These are phyloP conservation scores for Scortechinia acanthostroma DNA, from an alignment of 2,329 filamentous ascomycete genomes.

Conservation along the genomic window DNA sequence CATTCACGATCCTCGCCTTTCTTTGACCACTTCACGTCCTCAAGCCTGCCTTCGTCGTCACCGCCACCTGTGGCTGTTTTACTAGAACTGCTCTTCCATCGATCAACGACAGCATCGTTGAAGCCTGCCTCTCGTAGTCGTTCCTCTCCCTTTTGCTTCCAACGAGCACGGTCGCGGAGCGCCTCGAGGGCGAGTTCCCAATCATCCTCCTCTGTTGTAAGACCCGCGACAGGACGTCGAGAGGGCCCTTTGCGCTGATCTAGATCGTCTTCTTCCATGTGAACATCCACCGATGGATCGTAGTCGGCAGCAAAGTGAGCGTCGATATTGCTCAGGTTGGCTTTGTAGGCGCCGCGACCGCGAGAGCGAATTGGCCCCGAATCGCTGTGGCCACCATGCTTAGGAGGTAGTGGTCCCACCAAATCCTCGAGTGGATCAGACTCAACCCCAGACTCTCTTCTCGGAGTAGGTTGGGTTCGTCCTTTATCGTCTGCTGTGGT, in stretches of 20 bases:
- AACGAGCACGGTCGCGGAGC: neutral
- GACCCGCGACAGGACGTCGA: neutral
- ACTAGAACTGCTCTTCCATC: neutral
- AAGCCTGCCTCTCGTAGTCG: neutral
- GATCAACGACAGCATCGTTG: neutral
- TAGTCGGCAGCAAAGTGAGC: neutral
- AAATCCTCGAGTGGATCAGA: neutral
- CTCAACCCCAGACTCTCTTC: neutral
- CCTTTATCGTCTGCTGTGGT: too few species aligned
- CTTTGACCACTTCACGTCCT: constrained; percentile 1
- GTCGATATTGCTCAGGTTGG: neutral
- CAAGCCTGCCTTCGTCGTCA: neutral
- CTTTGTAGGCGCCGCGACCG: neutral
- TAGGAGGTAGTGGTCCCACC: neutral
- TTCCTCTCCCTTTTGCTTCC: neutral
- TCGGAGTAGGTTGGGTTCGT: neutral
- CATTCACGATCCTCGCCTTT: constrained; percentile 1
- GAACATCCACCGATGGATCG: neutral
- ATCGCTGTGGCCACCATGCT: neutral
- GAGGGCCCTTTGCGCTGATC: neutral
- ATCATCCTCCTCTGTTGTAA: neutral
- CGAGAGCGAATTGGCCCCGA: neutral
- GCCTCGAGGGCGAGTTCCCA: constrained; percentile 1
- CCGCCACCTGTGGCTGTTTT: neutral
- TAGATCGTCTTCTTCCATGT: neutral